Base-by-base conservation (phyloP, 2,329 filamentous ascomycete genomes). In the Septoria linicola region DNA sequence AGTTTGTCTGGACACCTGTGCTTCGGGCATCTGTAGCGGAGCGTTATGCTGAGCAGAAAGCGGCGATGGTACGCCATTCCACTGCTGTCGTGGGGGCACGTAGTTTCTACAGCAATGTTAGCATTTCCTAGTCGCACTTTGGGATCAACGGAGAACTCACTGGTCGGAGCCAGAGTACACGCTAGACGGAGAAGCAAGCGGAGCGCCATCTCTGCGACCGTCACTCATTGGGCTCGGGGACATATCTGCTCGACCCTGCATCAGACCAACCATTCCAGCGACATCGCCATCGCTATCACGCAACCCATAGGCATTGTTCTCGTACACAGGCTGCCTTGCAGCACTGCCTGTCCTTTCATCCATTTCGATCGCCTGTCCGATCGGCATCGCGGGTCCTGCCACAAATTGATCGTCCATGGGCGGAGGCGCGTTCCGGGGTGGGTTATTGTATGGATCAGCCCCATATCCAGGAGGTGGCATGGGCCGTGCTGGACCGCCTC, bases 361-460 rank as follows among this genome's bases (percentile, higher is more conserved):
- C 88, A 95, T 91, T 68, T 93, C 89, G 46, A 90, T 80, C 2
- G 86, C 83, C 63, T 85, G 84, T 8, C 83, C 83, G 10, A 83
- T 73, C 11, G 70, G 51, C 43, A 46, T 34, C 49, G 53, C 53
- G 39, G 50, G 54, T 48, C 62, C 41, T 39, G 57, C 55, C 13
- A 58, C 45, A 39, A 53, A 61, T 11, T 62, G 62, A 20, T 73
- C 70, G 19, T 69, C 67, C 58, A 64, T 63, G 8, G 61, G 61
- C 8, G 57, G 52, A 37, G 57, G 56, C 5, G 47, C 54, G 3
- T 21, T 46, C 46, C 57, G 44, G 21, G 59, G 51, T 8, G 51
- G 37, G 10, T 49, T 49, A 35, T 65, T 62, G 43, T 62, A 62
- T 11, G 53, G 54, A 34, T 64, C 57, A 23, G 54, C 52, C 7